phyloP scores from a whole-genome alignment of 306 rosid genomes.

The Quercus alba region DNA sequence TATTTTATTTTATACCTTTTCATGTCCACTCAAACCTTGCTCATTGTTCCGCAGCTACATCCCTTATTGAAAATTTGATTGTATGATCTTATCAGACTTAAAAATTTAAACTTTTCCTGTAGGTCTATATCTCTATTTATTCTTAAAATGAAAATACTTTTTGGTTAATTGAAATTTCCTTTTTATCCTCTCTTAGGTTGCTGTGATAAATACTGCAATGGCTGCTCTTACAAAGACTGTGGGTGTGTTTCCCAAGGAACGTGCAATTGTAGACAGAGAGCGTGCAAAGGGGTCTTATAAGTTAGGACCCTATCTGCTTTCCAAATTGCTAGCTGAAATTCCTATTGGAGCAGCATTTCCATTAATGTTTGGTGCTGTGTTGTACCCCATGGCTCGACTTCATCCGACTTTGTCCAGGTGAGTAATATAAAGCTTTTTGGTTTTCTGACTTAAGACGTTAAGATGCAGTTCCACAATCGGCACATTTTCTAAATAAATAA shows the following conservation, averaged over 20 bases:
- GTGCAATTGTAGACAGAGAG: slow-evolving; percentile 90
- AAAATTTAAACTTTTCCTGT: background rate
- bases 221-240: slow-evolving; percentile 96
- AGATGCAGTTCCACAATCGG: slow-evolving; percentile 5
- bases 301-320: slow-evolving; percentile 86
- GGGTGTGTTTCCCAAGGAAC: slow-evolving; percentile 88
- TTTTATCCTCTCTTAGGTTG: slow-evolving; percentile 53
- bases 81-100: background rate
- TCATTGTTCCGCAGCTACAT: background rate
- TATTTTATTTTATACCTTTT: background rate
- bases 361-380: slow-evolving; percentile 76
- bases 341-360: slow-evolving; percentile 97
- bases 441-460: slow-evolving; percentile 9
- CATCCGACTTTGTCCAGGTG: slow-evolving; percentile 82
- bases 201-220: slow-evolving; percentile 97
- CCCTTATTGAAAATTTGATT: background rate
- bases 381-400: slow-evolving; percentile 97
- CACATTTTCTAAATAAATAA: background rate
- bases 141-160: slow-evolving; percentile 13
- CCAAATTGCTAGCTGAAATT: slow-evolving; percentile 87
- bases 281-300: slow-evolving; percentile 80
- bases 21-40: background rate
- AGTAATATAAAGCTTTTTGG: slow-evolving; percentile 11
- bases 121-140: background rate
- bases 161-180: slow-evolving; percentile 20